Evolutionary conservation across 2,329 filamentous ascomycete species (phyloP), one percentile per base, ranked within the genome.

Genomic region (Pseudogymnoascus sp.): DNA sequence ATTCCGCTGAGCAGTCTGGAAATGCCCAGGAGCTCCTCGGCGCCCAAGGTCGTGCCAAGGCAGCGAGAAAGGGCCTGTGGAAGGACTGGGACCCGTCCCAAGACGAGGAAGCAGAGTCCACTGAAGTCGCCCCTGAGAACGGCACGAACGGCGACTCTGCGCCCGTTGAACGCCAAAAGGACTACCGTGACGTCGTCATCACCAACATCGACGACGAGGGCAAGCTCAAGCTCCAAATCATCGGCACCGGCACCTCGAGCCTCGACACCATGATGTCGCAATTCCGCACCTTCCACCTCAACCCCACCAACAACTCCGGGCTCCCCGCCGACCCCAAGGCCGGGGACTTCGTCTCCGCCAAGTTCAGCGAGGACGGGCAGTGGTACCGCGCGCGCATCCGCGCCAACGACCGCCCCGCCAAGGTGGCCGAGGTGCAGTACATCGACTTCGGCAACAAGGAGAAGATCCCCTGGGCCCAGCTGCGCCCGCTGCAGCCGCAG

Each of bases 361-460:
- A 90, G 75, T 99, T 98, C 80, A 89, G 87, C 6, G 88, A 87
- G 62, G 95, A 99, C 74, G 86, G 88, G 65, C 87, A 95, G 70
- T 99, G 93, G 93, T 99, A 99, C 80, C 90, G 95, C 67, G 95
- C 90, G 34, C 89, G 88, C 67, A 86, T 99, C 67, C 89, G 93
- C 67, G 87, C 93, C 74, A 97, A 98, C 77, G 95, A 99, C 79
- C 92, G 95, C 67, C 84, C 93, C 7, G 88, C 88, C 72, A 92
- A 95, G 83, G 86, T 90, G 71, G 89, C 92, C 23, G 95, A 99
- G 77, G 89, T 99, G 25, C 79, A 96, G 54, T 99, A 96, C 78
- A 86, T 99, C 67, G 95, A 99, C 79, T 99, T 96, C 77, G 95
- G 95, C 71, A 99, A 99, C 82, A 89, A 85, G 63, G 95, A 99